Evolutionary conservation across 2,329 filamentous ascomycete species (phyloP), one percentile per base, ranked within the genome.

Genomic region (Alternaria consortialis): DNA sequence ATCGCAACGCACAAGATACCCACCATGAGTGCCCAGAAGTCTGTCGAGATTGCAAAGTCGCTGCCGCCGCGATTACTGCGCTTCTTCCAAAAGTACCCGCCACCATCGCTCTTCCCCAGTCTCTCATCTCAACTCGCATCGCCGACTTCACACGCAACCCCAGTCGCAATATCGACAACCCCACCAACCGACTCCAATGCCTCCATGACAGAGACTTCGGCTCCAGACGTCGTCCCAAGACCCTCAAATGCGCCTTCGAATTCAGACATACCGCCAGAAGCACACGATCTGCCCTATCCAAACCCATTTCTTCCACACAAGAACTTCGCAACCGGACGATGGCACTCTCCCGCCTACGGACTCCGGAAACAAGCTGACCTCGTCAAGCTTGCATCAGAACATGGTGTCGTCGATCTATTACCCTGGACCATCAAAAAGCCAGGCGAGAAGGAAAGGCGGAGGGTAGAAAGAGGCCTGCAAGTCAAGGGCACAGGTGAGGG

Each of bases 401-500:
- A 94, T 79, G 91, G 91, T 56, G 90, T 97, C 4, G 91, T 94
- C 78, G 89, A 93, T 64, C 82, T 97, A 69, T 81, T 97, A 62
- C 94, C 94, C 0, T 86, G 86, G 69, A 91, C 90, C 11, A 84
- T 84, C 60, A 97, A 97, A 86, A 88, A 89, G 70, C 90, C 90
- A 2, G 90, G 89, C 69, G 86, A 87, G 76, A 88, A 85, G 78
- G 86, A 93, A 74, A 85, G 87, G 73, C 87, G 88, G 78, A 84
- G 92, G 59, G 87, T 93, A 60, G 91, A 96, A 83, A 86, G 90
- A 66, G 94, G 94, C 51, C 78, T 97, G 79, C 86, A 90, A 64
- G 91, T 97, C 60, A 94, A 94, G 87, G 94, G 94, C 72, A 98
- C 94, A 1, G 94, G 95, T 84, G 89, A 93, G 69, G 94, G 93